phyloP scores from a whole-genome alignment of 1,139 yeast species.

The Taphrina communis region DNA sequence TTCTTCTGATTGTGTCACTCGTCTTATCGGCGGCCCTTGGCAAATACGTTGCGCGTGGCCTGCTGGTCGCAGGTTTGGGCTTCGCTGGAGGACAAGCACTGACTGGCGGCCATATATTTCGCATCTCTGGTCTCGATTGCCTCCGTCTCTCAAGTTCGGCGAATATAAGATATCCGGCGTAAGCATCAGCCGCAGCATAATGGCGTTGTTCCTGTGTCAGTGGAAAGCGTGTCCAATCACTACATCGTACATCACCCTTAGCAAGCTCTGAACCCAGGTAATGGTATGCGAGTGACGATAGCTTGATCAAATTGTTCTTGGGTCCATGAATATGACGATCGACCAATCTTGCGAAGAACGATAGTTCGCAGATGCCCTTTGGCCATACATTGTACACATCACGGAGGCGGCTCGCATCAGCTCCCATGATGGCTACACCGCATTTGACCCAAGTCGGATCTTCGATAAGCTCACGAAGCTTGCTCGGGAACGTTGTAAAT shows the following conservation, averaged over 20 bases:
- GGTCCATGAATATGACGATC: constrained; percentile 31
- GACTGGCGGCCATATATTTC: constrained; percentile 34
- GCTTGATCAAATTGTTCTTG: constrained; percentile 15
- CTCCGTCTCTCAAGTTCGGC: constrained; percentile 28
- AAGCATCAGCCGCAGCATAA: constrained; percentile 38
- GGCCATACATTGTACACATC: constrained; percentile 35
- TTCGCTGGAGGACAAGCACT: constrained; percentile 24
- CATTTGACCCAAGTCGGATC: constrained; percentile 24
- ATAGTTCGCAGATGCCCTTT: constrained; percentile 33
- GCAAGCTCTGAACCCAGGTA: constrained; percentile 29
- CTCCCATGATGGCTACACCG: constrained; percentile 38
- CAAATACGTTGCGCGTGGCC: neutral
- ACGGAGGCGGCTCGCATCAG: constrained; percentile 33
- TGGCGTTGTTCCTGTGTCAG: constrained; percentile 28
- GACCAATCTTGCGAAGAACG: constrained; percentile 32
- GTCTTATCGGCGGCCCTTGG: neutral
- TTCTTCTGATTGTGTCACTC: neutral
- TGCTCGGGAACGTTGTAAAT: constrained; percentile 27
- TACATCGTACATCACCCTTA: constrained; percentile 28
- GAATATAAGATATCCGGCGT: constrained; percentile 34
- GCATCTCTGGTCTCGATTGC: constrained; percentile 11
- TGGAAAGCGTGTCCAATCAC: constrained; percentile 28
- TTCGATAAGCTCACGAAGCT: constrained; percentile 20
- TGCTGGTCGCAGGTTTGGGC: neutral
- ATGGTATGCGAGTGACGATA: constrained; percentile 19